These are phyloP conservation scores for Sclerotinia nivalis DNA, from an alignment of 2,329 filamentous ascomycete genomes.

Conservation along the genomic window DNA sequence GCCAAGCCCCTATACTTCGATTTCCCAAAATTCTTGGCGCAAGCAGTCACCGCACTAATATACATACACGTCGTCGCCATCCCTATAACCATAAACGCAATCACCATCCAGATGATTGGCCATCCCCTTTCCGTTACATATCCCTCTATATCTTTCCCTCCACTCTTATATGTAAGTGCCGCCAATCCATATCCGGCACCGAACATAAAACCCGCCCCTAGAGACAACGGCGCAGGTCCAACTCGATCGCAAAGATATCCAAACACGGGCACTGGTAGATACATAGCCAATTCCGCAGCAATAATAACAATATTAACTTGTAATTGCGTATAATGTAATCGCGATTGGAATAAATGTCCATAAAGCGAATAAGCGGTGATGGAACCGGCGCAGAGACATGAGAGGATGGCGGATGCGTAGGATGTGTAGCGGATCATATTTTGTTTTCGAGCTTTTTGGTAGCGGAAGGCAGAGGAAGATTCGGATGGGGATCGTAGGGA, in stretches of 20 bases:
- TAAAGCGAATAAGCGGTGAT: conserved; percentile 95
- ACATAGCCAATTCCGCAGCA: conserved; percentile 82
- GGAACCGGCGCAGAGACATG: conserved; percentile 78
- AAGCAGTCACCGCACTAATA: conserved; percentile 85
- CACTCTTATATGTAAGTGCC: conserved; percentile 70
- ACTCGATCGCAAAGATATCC: conserved; percentile 91
- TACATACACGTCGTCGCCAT: conserved; percentile 88
- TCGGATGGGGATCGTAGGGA: conserved; percentile 4
- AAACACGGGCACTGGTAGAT: conserved; percentile 85
- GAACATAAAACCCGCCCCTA: conserved; percentile 73
- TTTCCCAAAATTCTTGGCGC: conserved; percentile 95
- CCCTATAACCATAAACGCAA: conserved; percentile 81
- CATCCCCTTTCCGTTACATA: conserved; percentile 53
- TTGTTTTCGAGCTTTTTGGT: conserved; percentile 27
- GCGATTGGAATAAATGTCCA: conserved; percentile 83
- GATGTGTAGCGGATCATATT: conserved; percentile 45
- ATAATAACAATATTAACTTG: conserved; percentile 91
- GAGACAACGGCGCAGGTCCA: conserved; percentile 74
- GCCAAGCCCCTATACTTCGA: conserved; percentile 86
- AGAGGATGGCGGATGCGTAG: conserved; percentile 56
- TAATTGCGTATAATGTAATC: conserved; percentile 83
- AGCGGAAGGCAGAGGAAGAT: conserved; percentile 8
- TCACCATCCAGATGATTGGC: conserved; percentile 80
- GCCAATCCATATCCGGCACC: conserved; percentile 81
- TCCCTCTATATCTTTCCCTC: conserved; percentile 47